Conservation (phyloP, 345 rosid genomes). For the Ceriops decandra region DNA sequence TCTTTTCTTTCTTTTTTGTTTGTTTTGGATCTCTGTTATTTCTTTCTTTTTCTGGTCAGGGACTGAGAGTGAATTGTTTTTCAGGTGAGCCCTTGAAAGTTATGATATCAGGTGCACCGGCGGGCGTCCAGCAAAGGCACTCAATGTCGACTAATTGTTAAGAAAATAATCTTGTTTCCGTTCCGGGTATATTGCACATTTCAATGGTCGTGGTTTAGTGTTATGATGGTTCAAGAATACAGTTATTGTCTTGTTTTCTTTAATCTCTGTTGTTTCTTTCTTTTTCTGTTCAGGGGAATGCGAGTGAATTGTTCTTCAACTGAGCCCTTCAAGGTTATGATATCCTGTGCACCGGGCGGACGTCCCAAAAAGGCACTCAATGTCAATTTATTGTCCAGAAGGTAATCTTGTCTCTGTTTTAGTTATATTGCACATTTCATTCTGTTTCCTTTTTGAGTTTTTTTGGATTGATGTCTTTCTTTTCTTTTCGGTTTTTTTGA, state of each 20-base stretch:
- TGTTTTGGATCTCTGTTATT: background rate
- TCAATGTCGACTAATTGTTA: conserved; percentile 75
- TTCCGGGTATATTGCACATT: too few species aligned
- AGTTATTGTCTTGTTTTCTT: background rate
- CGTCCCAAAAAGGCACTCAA: conserved; percentile 90
- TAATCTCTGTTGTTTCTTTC: too few species aligned
- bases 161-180: conserved; percentile 43
- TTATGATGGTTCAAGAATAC: background rate
- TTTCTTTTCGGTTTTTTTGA: too few species aligned
- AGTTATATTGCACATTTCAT: background rate
- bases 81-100: conserved; percentile 61
- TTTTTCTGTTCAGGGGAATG: conserved; percentile 33
- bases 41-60: conserved; percentile 25
- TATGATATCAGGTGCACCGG: conserved; percentile 93
- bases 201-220: too few species aligned
- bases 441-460: too few species aligned
- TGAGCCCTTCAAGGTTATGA: conserved; percentile 81
- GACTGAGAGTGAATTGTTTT: conserved; percentile 47
- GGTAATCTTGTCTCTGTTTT: conserved; percentile 35
- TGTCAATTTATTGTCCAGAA: conserved; percentile 72
- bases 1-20: background rate
- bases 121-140: conserved; percentile 80
- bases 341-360: conserved; percentile 79
- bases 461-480: too few species aligned
- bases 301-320: conserved; percentile 44